Percentiles rank a stretch among this genome's conserved stretches.
These are phyloP conservation scores for Inonotus hispidus DNA, from an alignment of 1,284 basidiomycete genomes.

Conservation along the genomic window DNA sequence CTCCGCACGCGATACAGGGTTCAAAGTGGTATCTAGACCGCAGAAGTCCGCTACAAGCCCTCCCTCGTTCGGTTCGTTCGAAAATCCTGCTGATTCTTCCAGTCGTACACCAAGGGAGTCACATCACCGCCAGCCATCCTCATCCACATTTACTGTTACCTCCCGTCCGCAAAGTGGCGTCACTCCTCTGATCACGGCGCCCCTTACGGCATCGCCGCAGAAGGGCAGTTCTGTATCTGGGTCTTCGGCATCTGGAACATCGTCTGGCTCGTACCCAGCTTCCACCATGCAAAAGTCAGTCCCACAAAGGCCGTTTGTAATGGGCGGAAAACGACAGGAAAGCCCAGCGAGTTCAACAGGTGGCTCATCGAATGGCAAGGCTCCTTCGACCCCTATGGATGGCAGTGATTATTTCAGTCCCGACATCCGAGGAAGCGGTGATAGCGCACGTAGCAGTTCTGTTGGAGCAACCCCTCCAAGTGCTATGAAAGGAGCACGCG, in stretches of 20 bases:
- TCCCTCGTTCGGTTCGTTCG: slow-evolving; percentile 1
- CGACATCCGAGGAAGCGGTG: slow-evolving; percentile 9
- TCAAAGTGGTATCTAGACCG: slow-evolving; percentile 18
- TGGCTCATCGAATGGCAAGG: slow-evolving; percentile 25
- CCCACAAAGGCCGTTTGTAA: slow-evolving; percentile 9
- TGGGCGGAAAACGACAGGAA: slow-evolving; percentile 18
- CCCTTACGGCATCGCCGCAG: neutral
- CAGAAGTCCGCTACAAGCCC: slow-evolving; percentile 12
- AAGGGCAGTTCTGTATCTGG: neutral
- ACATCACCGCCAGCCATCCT: slow-evolving; percentile 47
- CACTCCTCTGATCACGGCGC: slow-evolving; percentile 4
- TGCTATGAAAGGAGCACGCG: slow-evolving; percentile 17
- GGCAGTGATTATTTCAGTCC: slow-evolving; percentile 21
- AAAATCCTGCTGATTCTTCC: neutral
- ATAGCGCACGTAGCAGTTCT: slow-evolving; percentile 14
- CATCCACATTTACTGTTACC: slow-evolving; percentile 62
- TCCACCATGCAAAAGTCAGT: neutral
- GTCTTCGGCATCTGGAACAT: neutral
- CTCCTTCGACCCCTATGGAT: slow-evolving; percentile 27
- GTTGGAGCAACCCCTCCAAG: slow-evolving; percentile 10
- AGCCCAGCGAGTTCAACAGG: slow-evolving; percentile 26
- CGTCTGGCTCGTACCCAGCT: neutral
- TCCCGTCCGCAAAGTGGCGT: slow-evolving; percentile 42
- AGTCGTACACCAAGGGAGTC: slow-evolving; percentile 37
- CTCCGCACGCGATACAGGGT: slow-evolving; percentile 6